A percentile compares a stretch with the other conserved stretches of the same genome.
phyloP scores from a whole-genome alignment of 2,329 filamentous ascomycete genomes.

The Xylaria sp. region DNA sequence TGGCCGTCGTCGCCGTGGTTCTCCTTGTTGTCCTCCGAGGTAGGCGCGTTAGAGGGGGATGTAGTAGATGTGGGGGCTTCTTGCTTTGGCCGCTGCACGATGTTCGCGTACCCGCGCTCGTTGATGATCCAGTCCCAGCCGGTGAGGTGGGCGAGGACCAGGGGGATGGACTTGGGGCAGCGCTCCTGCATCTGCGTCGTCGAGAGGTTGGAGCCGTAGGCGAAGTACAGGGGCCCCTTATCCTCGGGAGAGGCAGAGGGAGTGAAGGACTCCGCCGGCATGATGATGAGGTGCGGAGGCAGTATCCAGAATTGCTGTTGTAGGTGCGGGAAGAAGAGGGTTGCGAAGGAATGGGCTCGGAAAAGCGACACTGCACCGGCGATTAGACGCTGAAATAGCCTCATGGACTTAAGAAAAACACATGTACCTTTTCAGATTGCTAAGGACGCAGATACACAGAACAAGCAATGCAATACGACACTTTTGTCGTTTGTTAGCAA shows the following conservation, averaged over 20 bases:
- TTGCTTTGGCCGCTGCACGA: slow-evolving; percentile 53
- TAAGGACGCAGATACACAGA: too few species aligned
- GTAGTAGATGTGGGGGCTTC: not conserved
- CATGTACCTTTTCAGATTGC: too few species aligned
- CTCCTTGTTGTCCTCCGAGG: too few species aligned
- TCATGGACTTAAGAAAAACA: too few species aligned
- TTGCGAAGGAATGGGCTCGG: too few species aligned
- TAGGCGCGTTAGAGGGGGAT: too few species aligned
- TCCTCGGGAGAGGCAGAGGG: not conserved
- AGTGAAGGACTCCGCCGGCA: not conserved
- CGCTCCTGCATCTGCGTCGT: slow-evolving; percentile 64
- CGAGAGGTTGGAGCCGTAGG: slow-evolving; percentile 72
- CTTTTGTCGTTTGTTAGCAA: too few species aligned
- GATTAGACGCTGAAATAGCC: too few species aligned
- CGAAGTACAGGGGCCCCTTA: slow-evolving; percentile 60
- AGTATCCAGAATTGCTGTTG: too few species aligned
- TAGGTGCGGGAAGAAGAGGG: too few species aligned
- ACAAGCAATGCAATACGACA: too few species aligned
- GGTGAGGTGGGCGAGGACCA: slow-evolving; percentile 59
- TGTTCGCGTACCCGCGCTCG: slow-evolving; percentile 67
- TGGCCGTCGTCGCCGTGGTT: not conserved
- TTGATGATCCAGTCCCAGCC: slow-evolving; percentile 70
- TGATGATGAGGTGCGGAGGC: not conserved
- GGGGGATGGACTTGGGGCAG: slow-evolving; percentile 59
- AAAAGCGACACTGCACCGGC: too few species aligned